Percentiles rank a stretch among this genome's conserved stretches.
These are phyloP conservation scores for Phytophthora meadii DNA, from an alignment of 352 stramenopile genomes.

Conservation along the genomic window DNA sequence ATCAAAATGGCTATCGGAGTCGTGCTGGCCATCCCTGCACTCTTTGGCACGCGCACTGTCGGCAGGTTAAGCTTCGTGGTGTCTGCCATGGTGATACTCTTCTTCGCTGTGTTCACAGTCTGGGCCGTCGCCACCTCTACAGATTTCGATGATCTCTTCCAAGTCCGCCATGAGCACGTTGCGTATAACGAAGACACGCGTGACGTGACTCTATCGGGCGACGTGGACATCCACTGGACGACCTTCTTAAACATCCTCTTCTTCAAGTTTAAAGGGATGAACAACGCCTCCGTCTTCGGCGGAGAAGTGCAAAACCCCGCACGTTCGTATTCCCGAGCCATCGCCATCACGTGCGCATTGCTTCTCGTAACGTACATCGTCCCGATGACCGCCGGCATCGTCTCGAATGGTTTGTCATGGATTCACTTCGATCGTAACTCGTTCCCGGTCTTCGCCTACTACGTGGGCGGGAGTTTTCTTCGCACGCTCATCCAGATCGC, in stretches of 20 bases:
- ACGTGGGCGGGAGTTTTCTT: constrained; percentile 85
- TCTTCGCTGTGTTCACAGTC: constrained; percentile 52
- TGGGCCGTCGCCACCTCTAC: constrained; percentile 41
- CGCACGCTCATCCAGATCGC: constrained; percentile 83
- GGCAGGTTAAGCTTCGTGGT: constrained; percentile 40
- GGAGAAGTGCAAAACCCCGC: constrained; percentile 90
- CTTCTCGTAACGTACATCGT: constrained; percentile 88
- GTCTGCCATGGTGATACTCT: constrained; percentile 40
- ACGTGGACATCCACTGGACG: constrained; percentile 73
- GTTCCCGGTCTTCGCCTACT: constrained; percentile 84
- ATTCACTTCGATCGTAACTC: constrained; percentile 84
- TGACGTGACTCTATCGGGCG: constrained; percentile 34
- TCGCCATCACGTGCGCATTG: constrained; percentile 80
- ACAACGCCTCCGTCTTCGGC: constrained; percentile 91
- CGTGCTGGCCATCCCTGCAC: constrained; percentile 39
- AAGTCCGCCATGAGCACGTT: constrained; percentile 44
- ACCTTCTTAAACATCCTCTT: constrained; percentile 94
- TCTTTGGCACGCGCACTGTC: constrained; percentile 50
- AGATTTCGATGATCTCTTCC: constrained; percentile 49
- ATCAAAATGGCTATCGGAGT: constrained; percentile 53
- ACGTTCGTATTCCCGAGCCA: constrained; percentile 84
- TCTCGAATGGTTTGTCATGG: constrained; percentile 62
- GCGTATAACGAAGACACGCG: constrained; percentile 20
- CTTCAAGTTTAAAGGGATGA: constrained; percentile 96
- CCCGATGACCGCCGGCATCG: constrained; percentile 86